A percentile compares a stretch with the other conserved stretches of the same genome.
Conservation (phyloP, 2,329 filamentous ascomycete genomes). For the Xylariaceae sp. region DNA sequence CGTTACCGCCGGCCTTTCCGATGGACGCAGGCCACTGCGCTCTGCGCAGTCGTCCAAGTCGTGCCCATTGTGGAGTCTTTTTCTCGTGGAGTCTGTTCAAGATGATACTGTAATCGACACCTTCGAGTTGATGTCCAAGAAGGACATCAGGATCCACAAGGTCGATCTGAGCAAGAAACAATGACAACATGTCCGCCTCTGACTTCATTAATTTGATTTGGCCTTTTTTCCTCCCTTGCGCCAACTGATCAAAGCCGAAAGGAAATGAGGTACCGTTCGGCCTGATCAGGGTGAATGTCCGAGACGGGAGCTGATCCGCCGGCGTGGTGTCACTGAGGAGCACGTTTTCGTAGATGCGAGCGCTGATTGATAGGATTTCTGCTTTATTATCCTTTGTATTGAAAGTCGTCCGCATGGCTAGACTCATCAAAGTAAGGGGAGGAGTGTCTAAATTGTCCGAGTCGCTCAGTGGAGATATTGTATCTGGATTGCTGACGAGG, state of each 20-base stretch:
- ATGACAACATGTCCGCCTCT: constrained; percentile 77
- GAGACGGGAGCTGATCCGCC: constrained; percentile 80
- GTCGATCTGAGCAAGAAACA: constrained; percentile 85
- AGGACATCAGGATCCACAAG: constrained; percentile 88
- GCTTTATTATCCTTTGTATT: constrained; percentile 94
- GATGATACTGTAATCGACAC: constrained; percentile 89
- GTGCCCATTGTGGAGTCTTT: constrained; percentile 91
- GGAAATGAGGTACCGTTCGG: constrained; percentile 73
- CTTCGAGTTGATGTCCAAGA: constrained; percentile 91
- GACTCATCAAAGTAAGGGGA: constrained; percentile 90
- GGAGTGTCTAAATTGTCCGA: constrained; percentile 77
- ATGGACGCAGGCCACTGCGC: constrained; percentile 82
- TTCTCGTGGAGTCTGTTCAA: constrained; percentile 81
- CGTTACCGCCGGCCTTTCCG: constrained; percentile 77
- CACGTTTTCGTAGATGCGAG: constrained; percentile 87
- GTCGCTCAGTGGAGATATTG: constrained; percentile 66
- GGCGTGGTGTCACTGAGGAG: constrained; percentile 81
- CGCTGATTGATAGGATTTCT: constrained; percentile 87
- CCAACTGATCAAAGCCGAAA: constrained; percentile 75
- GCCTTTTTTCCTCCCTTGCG: constrained; percentile 65
- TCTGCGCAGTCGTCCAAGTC: constrained; percentile 80
- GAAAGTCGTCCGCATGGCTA: constrained; percentile 80
- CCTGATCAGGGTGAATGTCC: constrained; percentile 86
- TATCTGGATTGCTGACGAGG: constrained; percentile 69
- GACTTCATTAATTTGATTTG: constrained; percentile 75